Conservation (phyloP, 345 rosid genomes). For the Triadica sebifera region DNA sequence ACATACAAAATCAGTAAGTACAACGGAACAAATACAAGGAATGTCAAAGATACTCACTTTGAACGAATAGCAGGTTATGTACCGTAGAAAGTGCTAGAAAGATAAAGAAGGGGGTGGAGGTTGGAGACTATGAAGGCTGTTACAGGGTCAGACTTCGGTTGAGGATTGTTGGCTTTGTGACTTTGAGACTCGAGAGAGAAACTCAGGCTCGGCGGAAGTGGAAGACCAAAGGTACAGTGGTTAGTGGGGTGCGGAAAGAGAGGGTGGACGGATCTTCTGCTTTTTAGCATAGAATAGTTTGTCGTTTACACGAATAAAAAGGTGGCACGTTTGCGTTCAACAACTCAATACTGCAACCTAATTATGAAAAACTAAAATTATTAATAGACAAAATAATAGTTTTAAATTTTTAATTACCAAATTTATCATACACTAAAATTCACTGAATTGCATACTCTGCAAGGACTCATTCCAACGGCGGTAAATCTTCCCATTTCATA, state of each 20-base stretch:
- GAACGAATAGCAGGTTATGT: background rate
- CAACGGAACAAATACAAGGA: too few relatives aligned
- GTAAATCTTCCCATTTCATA: background rate
- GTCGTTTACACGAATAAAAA: background rate
- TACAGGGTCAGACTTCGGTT: too few relatives aligned
- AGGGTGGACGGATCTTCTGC: background rate
- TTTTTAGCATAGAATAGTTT: background rate
- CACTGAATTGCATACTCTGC: background rate
- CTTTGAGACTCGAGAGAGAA: background rate
- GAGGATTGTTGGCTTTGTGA: too few relatives aligned
- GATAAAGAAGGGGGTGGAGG: background rate
- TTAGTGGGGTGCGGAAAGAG: background rate
- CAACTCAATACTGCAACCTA: background rate
- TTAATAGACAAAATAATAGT: too few relatives aligned
- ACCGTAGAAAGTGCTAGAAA: background rate
- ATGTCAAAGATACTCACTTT: background rate
- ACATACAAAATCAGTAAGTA: background rate
- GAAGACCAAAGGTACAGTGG: background rate
- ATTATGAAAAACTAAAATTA: background rate
- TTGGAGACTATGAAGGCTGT: background rate
- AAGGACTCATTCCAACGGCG: constrained; percentile 10
- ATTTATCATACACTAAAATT: too few relatives aligned
- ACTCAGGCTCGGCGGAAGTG: background rate
- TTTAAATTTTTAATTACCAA: too few relatives aligned
- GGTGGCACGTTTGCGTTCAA: background rate